phyloP scores from a whole-genome alignment of 805 yeast species.

The Wickerhamomyces bisporus region DNA sequence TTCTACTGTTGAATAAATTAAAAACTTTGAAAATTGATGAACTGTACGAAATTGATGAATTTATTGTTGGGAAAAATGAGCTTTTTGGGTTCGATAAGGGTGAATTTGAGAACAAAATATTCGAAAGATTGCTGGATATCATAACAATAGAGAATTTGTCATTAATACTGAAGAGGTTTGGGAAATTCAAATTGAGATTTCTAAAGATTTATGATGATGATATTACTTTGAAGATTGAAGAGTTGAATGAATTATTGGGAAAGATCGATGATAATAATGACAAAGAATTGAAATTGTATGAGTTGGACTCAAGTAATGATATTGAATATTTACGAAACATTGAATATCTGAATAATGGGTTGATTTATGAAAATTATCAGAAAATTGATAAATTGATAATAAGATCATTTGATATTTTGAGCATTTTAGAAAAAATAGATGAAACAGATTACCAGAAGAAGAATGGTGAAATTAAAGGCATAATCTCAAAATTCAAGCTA shows the following conservation, averaged over 20 bases:
- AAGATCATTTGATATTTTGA: slow-evolving; percentile 1
- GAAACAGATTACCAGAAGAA: neutral
- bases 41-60: slow-evolving; percentile 4
- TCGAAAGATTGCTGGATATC: slow-evolving; percentile 1
- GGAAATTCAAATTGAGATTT: slow-evolving; percentile 2
- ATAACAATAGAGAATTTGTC: slow-evolving; percentile 10
- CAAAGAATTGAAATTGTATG: slow-evolving; percentile 9
- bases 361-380: slow-evolving; percentile 13
- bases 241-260: slow-evolving; percentile 1
- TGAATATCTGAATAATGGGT: slow-evolving; percentile 14
- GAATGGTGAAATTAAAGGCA: neutral
- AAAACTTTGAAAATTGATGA: slow-evolving; percentile 5
- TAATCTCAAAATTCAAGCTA: slow-evolving; percentile 4
- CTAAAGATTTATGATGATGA: slow-evolving; percentile 1
- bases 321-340: slow-evolving; percentile 10
- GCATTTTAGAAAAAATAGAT: slow-evolving; percentile 3
- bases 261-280: slow-evolving; percentile 1
- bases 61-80: slow-evolving; percentile 1
- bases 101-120: slow-evolving; percentile 3
- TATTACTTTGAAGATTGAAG: neutral
- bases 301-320: slow-evolving; percentile 7
- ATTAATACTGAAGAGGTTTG: slow-evolving; percentile 3
- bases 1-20: slow-evolving; percentile 7
- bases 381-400: slow-evolving; percentile 1
- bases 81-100: slow-evolving; percentile 11